Base-by-base conservation (phyloP, 2,329 filamentous ascomycete genomes). In the Sporothrix brunneoviolacea region DNA sequence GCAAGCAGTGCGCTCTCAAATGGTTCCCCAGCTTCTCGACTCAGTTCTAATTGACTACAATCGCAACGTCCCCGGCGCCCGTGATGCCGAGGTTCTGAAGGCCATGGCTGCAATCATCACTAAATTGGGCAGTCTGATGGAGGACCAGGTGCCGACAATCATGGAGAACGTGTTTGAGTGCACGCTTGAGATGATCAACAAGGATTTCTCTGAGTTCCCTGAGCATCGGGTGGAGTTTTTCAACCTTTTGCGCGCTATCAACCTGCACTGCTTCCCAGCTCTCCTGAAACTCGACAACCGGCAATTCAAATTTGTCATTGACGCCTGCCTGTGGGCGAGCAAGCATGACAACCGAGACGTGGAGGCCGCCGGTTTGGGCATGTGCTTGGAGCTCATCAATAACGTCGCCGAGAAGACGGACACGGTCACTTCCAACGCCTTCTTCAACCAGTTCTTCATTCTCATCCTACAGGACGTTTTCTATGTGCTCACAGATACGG, bases 171-270 rank as follows among this genome's bases (percentile, higher is more conserved):
- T 98, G 22, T 98, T 98, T 62, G 91, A 97, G 69, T 97, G 91
- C 74, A 98, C 93, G 3, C 76, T 98, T 51, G 90, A 95, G 62
- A 98, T 98, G 93, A 98, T 98, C 73, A 98, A 97, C 80, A 98
- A 98, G 73, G 93, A 98, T 69, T 98, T 98, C 70, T 96, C 94
- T 41, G 93, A 98, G 65, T 98, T 95, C 68, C 93, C 93, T 0
- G 93, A 98, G 68, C 93, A 98, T 66, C 86, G 94, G 52, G 93
- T 98, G n/a, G 91, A 97, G 68, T 98, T 98, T 70, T 98, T 98
- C 79, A 96, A 95, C 69, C 80, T 98, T 21, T 78, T 98, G 33
- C 82, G 94, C 59, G 88, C 91, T 13, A 97, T 98, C 71, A 98
- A 98, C 68, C 73, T 97, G 42, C 89, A 95, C 67, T 98, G 93